Base-by-base conservation (phyloP, 2,329 filamentous ascomycete genomes). In the Colletotrichum orchidophilum region DNA sequence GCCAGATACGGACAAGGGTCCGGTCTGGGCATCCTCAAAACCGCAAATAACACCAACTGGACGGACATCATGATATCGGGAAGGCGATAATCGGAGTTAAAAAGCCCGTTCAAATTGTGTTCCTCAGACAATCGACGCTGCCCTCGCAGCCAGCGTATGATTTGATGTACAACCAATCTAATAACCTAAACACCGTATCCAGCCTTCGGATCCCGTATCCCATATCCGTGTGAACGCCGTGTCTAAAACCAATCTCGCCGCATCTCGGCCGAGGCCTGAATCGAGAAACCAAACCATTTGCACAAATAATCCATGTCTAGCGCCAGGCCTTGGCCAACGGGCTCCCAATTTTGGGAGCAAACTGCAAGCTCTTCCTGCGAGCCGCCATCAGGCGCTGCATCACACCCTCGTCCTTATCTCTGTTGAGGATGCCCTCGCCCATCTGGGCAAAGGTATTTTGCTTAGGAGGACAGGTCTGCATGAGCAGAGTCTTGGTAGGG, bases 351-450 rank as follows among this genome's bases (percentile, higher is more conserved):
- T 93, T 92, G 33, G 93, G 93, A 35, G 92, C 92, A 83, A 91
- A 94, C 77, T 94, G 92, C 80, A 94, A 79, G 77, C 92, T 96
- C 87, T 94, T 94, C 72, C 93, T 87, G 72, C 93, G 86, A 0
- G 92, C 93, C 12, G 91, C 90, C 86, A 93, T 90, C 72, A 95
- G 82, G 58, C 90, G 86, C 80, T 89, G 86, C 72, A 90, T 82
- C 66, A 93, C 84, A 24, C 83, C 83, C 75, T 88, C 83, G 75
- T 91, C 87, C 80, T 88, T 88, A 61, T 87, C 83, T 60, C 80
- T 81, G 66, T 80, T 81, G 66, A 90, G 77, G 5, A 88, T 78
- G 0, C 84, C 83, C 5, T 80, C 77, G 13, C 84, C 85, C 60
- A 87, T 77, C 63, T 85, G 80, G 35, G 78, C 73, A 71, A 78